Evolutionary conservation across 805 yeast species (phyloP).

Genomic region (Cephaloascus albidus): DNA sequence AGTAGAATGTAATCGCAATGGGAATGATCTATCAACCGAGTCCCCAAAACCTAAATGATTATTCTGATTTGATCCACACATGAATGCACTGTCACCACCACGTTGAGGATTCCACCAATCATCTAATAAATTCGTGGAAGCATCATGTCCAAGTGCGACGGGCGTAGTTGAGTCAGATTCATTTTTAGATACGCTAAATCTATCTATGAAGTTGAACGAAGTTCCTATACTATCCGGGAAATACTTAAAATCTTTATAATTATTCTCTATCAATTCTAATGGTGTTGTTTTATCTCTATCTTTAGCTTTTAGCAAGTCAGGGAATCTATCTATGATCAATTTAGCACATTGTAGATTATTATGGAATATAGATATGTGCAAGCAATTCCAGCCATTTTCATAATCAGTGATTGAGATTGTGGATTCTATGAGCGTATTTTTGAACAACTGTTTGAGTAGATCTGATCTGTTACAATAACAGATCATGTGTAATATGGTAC

Average conservation of each 20-base stretch:
- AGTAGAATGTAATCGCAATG: constrained; percentile 24
- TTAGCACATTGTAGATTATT: constrained; percentile 50
- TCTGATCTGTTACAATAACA: constrained; percentile 41
- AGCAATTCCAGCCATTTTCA: constrained; percentile 77
- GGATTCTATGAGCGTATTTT: constrained; percentile 35
- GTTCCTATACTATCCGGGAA: constrained; percentile 26
- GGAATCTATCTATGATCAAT: constrained; percentile 22
- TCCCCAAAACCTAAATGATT: constrained; percentile 62
- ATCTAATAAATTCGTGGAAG: constrained; percentile 1
- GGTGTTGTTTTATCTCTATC: constrained; percentile 73
- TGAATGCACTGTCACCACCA: constrained; percentile 51
- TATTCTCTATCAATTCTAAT: constrained; percentile 49
- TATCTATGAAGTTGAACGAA: not conserved
- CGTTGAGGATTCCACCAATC: constrained; percentile 34
- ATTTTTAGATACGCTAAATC: constrained; percentile 7
- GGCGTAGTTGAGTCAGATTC: constrained; percentile 19
- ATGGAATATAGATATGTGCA: constrained; percentile 59
- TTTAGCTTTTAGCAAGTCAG: constrained; percentile 33
- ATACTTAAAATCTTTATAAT: constrained; percentile 31
- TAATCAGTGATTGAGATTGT: constrained; percentile 37
- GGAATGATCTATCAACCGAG: constrained; percentile 34
- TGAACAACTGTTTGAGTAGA: constrained; percentile 34
- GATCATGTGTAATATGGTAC: constrained; percentile 47
- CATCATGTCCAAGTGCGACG: not conserved
- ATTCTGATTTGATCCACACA: constrained; percentile 57